Base-by-base conservation (phyloP, 1,284 basidiomycete species). In the Rhodotorula mucilaginosa region DNA sequence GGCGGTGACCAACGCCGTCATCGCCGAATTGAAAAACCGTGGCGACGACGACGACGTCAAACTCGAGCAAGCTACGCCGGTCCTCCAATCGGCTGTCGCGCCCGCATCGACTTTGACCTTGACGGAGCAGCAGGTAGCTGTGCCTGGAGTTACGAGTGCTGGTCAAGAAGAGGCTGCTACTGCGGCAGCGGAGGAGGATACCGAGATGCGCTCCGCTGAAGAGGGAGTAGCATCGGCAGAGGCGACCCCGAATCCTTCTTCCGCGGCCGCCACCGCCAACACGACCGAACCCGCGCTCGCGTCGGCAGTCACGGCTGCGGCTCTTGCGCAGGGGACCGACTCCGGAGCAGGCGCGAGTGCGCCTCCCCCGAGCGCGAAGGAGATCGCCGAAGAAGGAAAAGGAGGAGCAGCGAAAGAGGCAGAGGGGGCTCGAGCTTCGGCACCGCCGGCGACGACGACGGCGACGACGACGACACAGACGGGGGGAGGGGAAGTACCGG, bases 1-100 rank as follows among this genome's bases (percentile, higher is more conserved):
- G 29, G 29, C 48, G 8, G 61, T 52, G 16, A 34, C 39, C 51
- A 13, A 18, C 5, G 19, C 29, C 31, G 61, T 46, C 5, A 29
- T 31, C 13, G 51, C 18, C 16, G 34, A 34, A 16, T 21, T 13
- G 31, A 19, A 16, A 44, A 16, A 49, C n/a, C n/a, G n/a, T n/a
- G n/a, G n/a, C n/a, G 47, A 15, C 21, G 48, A 29, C 21, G 65
- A 67, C 19, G 49, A 13, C 12, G 58, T 64, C 58, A 64, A 69
- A 46, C 49, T 64, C 51, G 63, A 69, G 62, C 63, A 64, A 49
- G 67, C 62, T 47, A 69, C 67, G 49, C 61, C 67, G 16, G 58
- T 64, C 31, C 51, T 69, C 12, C 26, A 44, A 23, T n/a, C 69
- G 2, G 51, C 64, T 6, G 3, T 29, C 21, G 49, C 64, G 2